Evolutionary conservation across 352 stramenopile genomes (phyloP), one percentile per base, ranked within the genome.

Genomic region (Globisporangium heterothallicum): DNA sequence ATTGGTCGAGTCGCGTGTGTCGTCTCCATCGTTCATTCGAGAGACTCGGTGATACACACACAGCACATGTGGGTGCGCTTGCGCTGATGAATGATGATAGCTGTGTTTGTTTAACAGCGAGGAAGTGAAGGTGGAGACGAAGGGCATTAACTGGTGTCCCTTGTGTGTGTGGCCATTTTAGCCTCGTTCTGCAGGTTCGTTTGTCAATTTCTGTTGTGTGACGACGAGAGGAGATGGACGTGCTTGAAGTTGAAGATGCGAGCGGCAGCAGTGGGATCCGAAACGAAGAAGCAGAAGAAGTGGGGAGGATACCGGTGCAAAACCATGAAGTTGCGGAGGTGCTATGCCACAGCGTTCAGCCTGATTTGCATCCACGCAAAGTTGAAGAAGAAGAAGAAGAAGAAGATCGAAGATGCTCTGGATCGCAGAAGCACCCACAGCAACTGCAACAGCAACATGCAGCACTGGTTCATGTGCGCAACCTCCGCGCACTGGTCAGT

Each of bases 401-500:
- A n/a, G n/a, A n/a, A n/a, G n/a, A 46, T 30, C 41, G 41, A 22
- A 46, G 41, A 46, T 46, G 41, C 16, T 19, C 41, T n/a, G 21
- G 21, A 19, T 46, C 30, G 41, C 26, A 46, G n/a, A 14, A 30
- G 19, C 18, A 22, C 21, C 5, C 6, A 2, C 12, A 12, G 24
- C 16, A 29, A 49, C 24, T 22, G 42, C n/a, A 4, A 49, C 24
- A 6, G 14, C 13, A 16, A 2, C 40, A 58, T 58, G 56, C 49
- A 34, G 35, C 27, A 9, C 42, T 27, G 21, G 10, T 25, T 34
- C 25, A 25, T 18, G 24, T 21, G 29, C 42, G 45, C 16, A 47
- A 52, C 18, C 35, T 70, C 1, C 58, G 58, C n/a, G 46, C 57
- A 26, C 52, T 54, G 13, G 42, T 62, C 13, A 40, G 49, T 25